These are phyloP conservation scores for Yarrowia phangngaensis DNA, from an alignment of 805 yeast genomes.

Conservation along the genomic window DNA sequence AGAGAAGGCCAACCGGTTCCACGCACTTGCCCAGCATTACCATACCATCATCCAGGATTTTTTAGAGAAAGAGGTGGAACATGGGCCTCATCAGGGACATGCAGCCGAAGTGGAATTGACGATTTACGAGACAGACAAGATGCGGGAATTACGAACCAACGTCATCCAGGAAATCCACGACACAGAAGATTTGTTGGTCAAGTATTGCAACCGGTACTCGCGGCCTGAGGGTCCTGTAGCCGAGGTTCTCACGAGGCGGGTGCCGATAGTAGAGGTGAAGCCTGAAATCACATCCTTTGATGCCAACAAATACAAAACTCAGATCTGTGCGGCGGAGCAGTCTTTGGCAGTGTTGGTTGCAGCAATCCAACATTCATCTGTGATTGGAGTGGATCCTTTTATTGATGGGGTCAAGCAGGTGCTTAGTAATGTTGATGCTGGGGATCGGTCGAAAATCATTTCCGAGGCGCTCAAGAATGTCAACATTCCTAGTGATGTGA, in stretches of 20 bases:
- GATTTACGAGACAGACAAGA: constrained; percentile 24
- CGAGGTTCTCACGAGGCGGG: constrained; percentile 9
- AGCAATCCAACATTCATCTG: constrained; percentile 31
- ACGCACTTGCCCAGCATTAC: constrained; percentile 26
- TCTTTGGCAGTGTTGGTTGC: constrained; percentile 32
- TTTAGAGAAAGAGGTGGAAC: constrained; percentile 12
- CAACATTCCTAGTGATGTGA: constrained; percentile 32
- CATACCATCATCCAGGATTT: constrained; percentile 24
- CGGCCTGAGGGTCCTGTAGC: constrained; percentile 18
- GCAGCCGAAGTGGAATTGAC: constrained; percentile 25
- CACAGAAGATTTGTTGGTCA: constrained; percentile 31
- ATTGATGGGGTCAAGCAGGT: constrained; percentile 30
- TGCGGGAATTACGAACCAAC: constrained; percentile 28
- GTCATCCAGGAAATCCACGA: constrained; percentile 32
- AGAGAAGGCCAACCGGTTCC: constrained; percentile 29
- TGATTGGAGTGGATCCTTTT: constrained; percentile 33
- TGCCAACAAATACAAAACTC: constrained; percentile 15
- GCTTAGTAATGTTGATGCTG: constrained; percentile 24
- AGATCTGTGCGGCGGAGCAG: constrained; percentile 30
- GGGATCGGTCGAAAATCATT: constrained; percentile 29
- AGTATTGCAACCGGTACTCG: constrained; percentile 30
- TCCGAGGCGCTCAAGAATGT: constrained; percentile 32
- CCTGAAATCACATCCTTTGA: constrained; percentile 25
- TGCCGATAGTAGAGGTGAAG: constrained; percentile 21
- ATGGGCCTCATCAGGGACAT: constrained; percentile 26